Base-by-base conservation (phyloP, 2,329 filamentous ascomycete genomes). In the Paecilomyces fulvus region DNA sequence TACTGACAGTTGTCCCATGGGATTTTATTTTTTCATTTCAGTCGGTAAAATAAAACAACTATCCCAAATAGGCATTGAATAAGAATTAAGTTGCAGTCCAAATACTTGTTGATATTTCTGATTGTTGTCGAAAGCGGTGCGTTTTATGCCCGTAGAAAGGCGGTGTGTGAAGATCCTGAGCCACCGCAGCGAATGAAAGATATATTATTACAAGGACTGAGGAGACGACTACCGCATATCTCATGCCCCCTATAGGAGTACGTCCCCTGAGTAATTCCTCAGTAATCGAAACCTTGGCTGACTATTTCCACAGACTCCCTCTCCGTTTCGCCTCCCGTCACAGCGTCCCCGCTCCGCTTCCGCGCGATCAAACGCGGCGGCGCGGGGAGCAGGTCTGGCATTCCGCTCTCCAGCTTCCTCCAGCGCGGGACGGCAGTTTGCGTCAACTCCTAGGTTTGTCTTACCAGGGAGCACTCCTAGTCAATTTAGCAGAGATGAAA, bases 391-490 rank as follows among this genome's bases (percentile, higher is more conserved):
- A 49, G 48, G 48, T 2, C 48, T 28, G 10, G 48, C 48, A n/a
- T 62, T 61, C 51, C 50, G 53, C 30, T 58, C 61, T n/a, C 52
- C 56, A 9, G 48, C 33, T 5, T 52, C 59, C 3, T 55, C 53
- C 30, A 54, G 52, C 23, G 49, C 55, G 20, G 53, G 17, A 11
- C 17, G 51, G 2, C 61, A 61, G 30, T 62, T 63, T 56, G 57
- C 58, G 10, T 53, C 61, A 3, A 60, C 56, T 17, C 61, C 61
- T 9, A 60, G 60, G 30, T 63, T 63, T 56, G 51, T 56, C 1
- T 56, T 63, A 43, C 28, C 46, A 11, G 46, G 56, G 30, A 37
- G 30, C 14, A 49, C 21, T 28, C 54, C 31, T n/a, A 25, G 49
- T 9, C 21, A 17, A 12, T 49, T 14, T 10, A 49, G 51, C 11